These are phyloP conservation scores for Daldinia grandis DNA, from an alignment of 495 filamentous ascomycete genomes.

Conservation along the genomic window DNA sequence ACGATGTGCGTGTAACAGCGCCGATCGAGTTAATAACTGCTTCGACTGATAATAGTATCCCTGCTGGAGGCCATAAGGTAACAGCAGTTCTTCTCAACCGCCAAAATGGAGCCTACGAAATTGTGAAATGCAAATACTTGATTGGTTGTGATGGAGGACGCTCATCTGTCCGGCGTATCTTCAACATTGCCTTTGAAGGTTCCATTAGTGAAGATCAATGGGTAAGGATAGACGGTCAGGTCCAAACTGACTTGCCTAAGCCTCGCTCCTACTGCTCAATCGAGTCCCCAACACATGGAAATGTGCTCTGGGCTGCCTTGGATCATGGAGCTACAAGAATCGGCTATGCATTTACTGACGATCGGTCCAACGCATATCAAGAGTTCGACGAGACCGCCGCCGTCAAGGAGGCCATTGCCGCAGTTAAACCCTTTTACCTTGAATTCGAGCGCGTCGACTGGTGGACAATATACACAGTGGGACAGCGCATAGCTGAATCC, in stretches of 20 bases:
- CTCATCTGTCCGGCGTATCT: slow-evolving; percentile 51
- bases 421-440: slow-evolving; percentile 52
- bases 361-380: slow-evolving; percentile 53
- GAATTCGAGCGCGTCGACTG: slow-evolving; percentile 50
- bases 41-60: slow-evolving; percentile 39
- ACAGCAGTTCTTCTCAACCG: slow-evolving; percentile 39
- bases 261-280: slow-evolving; percentile 56
- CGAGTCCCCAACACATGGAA: slow-evolving; percentile 53
- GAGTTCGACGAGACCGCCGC: slow-evolving; percentile 46
- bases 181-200: slow-evolving; percentile 54
- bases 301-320: slow-evolving; percentile 40
- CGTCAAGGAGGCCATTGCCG: slow-evolving; percentile 42
- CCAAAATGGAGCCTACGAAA: slow-evolving; percentile 24
- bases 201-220: slow-evolving; percentile 53
- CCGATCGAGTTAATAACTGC: slow-evolving; percentile 46
- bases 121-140: slow-evolving; percentile 49
- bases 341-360: slow-evolving; percentile 62
- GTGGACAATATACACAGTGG: slow-evolving; percentile 67
- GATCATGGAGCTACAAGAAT: slow-evolving; percentile 50
- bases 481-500: slow-evolving; percentile 58
- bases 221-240: slow-evolving; percentile 54
- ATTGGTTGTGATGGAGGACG: slow-evolving; percentile 60
- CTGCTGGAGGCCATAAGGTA: slow-evolving; percentile 43
- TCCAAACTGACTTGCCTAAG: slow-evolving; percentile 58
- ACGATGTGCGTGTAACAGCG: slow-evolving; percentile 48